These are phyloP conservation scores for Coniophora puteana DNA, from an alignment of 1,284 basidiomycete species.

Conservation along the genomic window DNA sequence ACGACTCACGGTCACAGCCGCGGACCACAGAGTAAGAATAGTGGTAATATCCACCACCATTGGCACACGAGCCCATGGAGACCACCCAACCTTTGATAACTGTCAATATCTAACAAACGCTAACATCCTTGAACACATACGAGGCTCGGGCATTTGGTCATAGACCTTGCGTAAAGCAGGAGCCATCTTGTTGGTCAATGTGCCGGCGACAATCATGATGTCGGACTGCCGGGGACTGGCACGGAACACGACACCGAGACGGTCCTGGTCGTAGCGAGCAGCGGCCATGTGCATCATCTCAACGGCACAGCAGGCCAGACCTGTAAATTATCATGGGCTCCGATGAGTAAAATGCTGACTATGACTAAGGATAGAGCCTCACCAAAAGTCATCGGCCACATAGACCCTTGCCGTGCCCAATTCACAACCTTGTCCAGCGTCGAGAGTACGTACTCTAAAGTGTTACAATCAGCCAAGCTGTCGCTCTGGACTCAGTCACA, in stretches of 20 bases:
- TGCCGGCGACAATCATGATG: slow-evolving; percentile 99
- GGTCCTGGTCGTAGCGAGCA: slow-evolving; percentile 97
- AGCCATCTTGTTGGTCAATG: slow-evolving; percentile 99
- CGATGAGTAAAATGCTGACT: no score
- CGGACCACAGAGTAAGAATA: slow-evolving; percentile 99
- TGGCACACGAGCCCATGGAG: slow-evolving; percentile 99
- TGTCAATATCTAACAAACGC: slow-evolving; percentile 13
- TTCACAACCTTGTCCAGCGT: slow-evolving; percentile 97
- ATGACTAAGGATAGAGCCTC: no score
- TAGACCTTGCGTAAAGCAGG: slow-evolving; percentile 94
- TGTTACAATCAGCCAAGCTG: slow-evolving; percentile 5
- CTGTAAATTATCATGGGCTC: slow-evolving; percentile 38
- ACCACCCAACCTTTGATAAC: slow-evolving; percentile 99
- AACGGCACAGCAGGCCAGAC: slow-evolving; percentile 97
- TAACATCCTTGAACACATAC: slow-evolving; percentile 38
- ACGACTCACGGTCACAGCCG: slow-evolving; percentile 88
- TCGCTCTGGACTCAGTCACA: slow-evolving; percentile 34
- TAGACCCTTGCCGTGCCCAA: slow-evolving; percentile 96
- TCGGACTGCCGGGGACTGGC: slow-evolving; percentile 97
- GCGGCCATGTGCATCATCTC: slow-evolving; percentile 99
- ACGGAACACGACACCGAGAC: slow-evolving; percentile 97
- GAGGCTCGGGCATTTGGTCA: slow-evolving; percentile 95
- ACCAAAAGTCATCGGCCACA: slow-evolving; percentile 99
- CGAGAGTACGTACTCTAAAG: slow-evolving; percentile 96
- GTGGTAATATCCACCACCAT: slow-evolving; percentile 98